These are phyloP conservation scores for Xylariaceae sp. DNA, from an alignment of 2,329 filamentous ascomycete species.

Conservation along the genomic window DNA sequence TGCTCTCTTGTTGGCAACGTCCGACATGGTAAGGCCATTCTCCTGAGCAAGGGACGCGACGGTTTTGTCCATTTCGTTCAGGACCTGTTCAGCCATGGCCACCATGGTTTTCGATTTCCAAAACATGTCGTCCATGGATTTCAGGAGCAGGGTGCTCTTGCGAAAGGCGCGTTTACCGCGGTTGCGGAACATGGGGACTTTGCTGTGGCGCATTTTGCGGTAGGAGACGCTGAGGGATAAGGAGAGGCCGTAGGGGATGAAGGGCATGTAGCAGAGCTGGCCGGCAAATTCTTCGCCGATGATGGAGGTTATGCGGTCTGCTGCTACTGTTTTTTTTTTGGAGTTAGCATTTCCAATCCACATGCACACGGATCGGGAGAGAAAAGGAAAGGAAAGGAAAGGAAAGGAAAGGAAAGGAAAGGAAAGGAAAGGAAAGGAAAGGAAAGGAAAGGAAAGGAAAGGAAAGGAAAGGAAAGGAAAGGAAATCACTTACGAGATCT, in stretches of 20 bases:
- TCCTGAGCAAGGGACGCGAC: conserved; percentile 41
- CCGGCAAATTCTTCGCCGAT: conserved; percentile 47
- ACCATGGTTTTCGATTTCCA: conserved; percentile 52
- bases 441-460: too few species aligned
- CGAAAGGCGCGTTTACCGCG: conserved; percentile 51
- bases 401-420: not conserved
- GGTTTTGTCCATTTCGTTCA: conserved; percentile 52
- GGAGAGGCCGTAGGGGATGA: conserved; percentile 57
- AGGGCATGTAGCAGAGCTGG: conserved; percentile 43
- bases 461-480: too few species aligned
- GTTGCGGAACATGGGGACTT: conserved; percentile 52
- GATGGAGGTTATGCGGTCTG: conserved; percentile 52
- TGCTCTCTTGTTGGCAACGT: conserved; percentile 23
- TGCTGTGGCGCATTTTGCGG: conserved; percentile 57
- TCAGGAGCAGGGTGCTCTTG: conserved; percentile 48
- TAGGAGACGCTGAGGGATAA: conserved; percentile 58
- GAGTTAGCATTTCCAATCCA: not conserved
- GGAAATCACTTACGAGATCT: conserved; percentile 36
- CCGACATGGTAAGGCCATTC: conserved; percentile 11
- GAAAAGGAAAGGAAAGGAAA: too few species aligned
- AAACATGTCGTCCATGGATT: conserved; percentile 50
- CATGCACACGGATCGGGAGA: too few species aligned
- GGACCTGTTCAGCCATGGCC: conserved; percentile 48
- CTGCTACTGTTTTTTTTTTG: conserved; percentile 35
- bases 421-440: too few species aligned